Evolutionary conservation across 495 filamentous ascomycete genomes (phyloP), one percentile per base, ranked within the genome.

Genomic region (Penicillium soppii): DNA sequence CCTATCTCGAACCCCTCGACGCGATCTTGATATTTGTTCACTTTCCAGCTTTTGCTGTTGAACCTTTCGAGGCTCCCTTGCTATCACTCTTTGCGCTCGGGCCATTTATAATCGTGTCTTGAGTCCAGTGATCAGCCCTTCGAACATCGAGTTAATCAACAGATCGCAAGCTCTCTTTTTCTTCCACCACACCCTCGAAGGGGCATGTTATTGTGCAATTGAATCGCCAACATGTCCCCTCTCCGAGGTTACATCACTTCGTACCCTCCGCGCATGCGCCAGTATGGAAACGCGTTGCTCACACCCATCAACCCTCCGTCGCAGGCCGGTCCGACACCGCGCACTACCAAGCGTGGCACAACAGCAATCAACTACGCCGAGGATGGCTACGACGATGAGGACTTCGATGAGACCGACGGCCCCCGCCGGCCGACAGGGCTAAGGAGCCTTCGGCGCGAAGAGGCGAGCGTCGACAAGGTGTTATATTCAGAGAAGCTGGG

Each of bases 361-460:
- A 90, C 89, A 32, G 89, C 91, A 37, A 92, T 97, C 62, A 97
- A 96, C 68, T 99, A 99, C 61, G 92, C 94, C 23, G 94, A 99
- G 67, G 91, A 97, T 61, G 92, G 89, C 15, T 95, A 81, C 58
- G 94, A 97, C 47, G 91, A 98, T 67, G 87, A 94, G 43, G 91
- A 96, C 58, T 92, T 96, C 53, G 91, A 96, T 30, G 92, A 96
- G 37, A 89, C 83, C 36, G 89, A 91, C 61, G 82, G 76, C 26
- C 84, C 85, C 35, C 82, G 90, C 47, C 83, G 89, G 39, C 90
- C 86, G 43, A 96, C 90, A 6, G 94, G 91, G 27, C 70, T 91
- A 68, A 85, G 91, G 52, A 97, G 86, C 61, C 75, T 92, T 54
- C 76, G 89, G 54, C 79, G 88, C 51, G 91, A 96, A 56, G 90